A percentile compares a stretch with the other conserved stretches of the same genome.
Conservation (phyloP, 1,284 basidiomycete genomes). For the Tremellales sp. region DNA sequence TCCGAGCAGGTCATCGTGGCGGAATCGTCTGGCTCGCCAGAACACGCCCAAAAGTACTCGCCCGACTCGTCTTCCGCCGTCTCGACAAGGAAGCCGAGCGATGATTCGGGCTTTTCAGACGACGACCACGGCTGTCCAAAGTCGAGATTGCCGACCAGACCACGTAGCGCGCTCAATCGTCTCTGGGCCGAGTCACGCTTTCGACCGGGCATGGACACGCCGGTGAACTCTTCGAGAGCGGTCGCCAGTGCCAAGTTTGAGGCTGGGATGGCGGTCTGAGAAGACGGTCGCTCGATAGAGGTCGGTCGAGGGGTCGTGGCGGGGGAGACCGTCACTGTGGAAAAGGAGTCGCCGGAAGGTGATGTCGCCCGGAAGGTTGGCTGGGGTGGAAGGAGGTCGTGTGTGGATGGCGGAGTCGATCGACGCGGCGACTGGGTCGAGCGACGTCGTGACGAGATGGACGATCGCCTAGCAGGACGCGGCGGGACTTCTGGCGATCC, state of each 20-base stretch:
- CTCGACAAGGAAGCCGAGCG: neutral
- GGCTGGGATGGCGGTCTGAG: constrained; percentile 2
- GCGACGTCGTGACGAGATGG: neutral
- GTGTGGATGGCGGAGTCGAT: constrained; percentile 1
- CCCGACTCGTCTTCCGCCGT: constrained; percentile 6
- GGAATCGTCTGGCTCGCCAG: neutral
- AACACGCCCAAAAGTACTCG: constrained; percentile 17
- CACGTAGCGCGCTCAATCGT: constrained; percentile 34
- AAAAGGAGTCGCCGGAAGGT: constrained; percentile 24
- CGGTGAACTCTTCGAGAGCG: neutral
- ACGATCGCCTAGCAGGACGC: constrained; percentile 3
- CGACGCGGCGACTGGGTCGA: constrained; percentile 2
- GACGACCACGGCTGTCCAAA: constrained; percentile 41
- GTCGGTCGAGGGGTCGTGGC: constrained; percentile 6
- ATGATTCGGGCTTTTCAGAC: constrained; percentile 10
- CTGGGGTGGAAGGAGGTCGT: constrained; percentile 16
- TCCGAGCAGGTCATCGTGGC: too few relatives aligned
- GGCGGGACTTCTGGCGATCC: constrained; percentile 8
- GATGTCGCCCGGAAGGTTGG: constrained; percentile 15
- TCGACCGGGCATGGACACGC: constrained; percentile 8
- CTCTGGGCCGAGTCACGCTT: constrained; percentile 35
- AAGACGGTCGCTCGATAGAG: neutral
- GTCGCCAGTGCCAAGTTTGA: constrained; percentile 1
- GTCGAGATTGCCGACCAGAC: constrained; percentile 41
- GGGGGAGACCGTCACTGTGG: constrained; percentile 21